phyloP scores from a whole-genome alignment of 257 asterid species.

The Handroanthus guayacan region DNA sequence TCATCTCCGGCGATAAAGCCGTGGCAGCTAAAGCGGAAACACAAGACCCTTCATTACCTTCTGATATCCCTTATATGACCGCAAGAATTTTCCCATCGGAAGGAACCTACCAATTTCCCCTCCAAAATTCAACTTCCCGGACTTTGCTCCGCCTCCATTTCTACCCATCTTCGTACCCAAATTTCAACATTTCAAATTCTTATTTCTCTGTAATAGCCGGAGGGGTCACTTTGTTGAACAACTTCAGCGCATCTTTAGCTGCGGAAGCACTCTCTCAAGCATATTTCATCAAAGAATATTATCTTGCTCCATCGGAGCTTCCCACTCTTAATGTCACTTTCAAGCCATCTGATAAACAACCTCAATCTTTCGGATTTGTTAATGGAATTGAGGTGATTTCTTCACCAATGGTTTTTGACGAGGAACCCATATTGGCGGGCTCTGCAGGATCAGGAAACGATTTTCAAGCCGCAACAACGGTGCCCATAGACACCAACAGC shows the following conservation, averaged over 20 bases:
- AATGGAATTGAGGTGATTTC: constrained; percentile 82
- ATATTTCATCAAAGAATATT: constrained; percentile 78
- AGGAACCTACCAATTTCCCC: constrained; percentile 59
- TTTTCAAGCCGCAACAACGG: constrained; percentile 32
- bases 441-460: constrained; percentile 36
- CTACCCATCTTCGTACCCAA: constrained; percentile 78
- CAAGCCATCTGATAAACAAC: constrained; percentile 52
- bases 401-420: constrained; percentile 53
- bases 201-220: constrained; percentile 65
- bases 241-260: constrained; percentile 74
- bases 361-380: constrained; percentile 68
- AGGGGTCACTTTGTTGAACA: constrained; percentile 57
- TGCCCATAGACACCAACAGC: constrained; percentile 46
- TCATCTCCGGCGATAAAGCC: constrained; percentile 48
- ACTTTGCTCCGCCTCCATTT: constrained; percentile 80
- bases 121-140: constrained; percentile 49
- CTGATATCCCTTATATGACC: constrained; percentile 70
- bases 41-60: constrained; percentile 74
- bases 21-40: constrained; percentile 48
- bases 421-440: constrained; percentile 57
- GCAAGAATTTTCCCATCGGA: constrained; percentile 76
- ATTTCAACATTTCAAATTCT: constrained; percentile 63
- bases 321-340: constrained; percentile 59
- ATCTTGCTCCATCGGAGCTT: constrained; percentile 48
- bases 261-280: constrained; percentile 88